phyloP scores from a whole-genome alignment of 805 yeast genomes.

The Pichia exigua region DNA sequence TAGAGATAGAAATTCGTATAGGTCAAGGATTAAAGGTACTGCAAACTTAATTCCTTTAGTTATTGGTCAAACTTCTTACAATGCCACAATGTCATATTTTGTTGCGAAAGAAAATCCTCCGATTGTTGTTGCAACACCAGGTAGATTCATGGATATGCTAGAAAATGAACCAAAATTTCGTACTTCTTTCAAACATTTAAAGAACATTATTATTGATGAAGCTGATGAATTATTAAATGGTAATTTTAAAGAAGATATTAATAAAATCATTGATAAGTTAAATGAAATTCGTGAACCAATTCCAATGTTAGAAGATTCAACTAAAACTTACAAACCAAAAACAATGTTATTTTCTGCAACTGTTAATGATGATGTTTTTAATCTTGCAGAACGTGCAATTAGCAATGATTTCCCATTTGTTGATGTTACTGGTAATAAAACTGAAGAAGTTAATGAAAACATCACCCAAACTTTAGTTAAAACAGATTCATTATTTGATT shows the following conservation, averaged over 20 bases:
- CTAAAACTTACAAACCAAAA: slow-evolving; percentile 35
- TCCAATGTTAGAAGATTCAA: slow-evolving; percentile 13
- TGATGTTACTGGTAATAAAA: slow-evolving; percentile 72
- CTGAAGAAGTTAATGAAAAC: slow-evolving; percentile 55
- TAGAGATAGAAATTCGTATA: background rate
- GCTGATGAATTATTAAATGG: slow-evolving; percentile 82
- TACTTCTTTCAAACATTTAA: slow-evolving; percentile 43
- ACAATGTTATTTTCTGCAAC: slow-evolving; percentile 86
- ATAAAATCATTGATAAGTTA: slow-evolving; percentile 45
- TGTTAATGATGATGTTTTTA: slow-evolving; percentile 56
- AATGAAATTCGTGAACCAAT: slow-evolving; percentile 19
- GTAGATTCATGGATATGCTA: slow-evolving; percentile 64
- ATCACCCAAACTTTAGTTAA: slow-evolving; percentile 60
- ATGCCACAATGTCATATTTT: slow-evolving; percentile 11
- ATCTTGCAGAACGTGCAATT: slow-evolving; percentile 54
- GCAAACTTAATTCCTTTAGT: slow-evolving; percentile 39
- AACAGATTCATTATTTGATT: slow-evolving; percentile 48
- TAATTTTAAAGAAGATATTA: slow-evolving; percentile 66
- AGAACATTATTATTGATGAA: slow-evolving; percentile 75
- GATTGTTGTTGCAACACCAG: slow-evolving; percentile 83
- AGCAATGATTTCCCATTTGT: slow-evolving; percentile 42
- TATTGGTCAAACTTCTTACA: slow-evolving; percentile 29
- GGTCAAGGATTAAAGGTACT: background rate
- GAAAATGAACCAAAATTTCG: slow-evolving; percentile 36
- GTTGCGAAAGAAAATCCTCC: slow-evolving; percentile 34